Evolutionary conservation across 2,329 filamentous ascomycete species (phyloP).

Genomic region (Gnomoniopsis sp.): DNA sequence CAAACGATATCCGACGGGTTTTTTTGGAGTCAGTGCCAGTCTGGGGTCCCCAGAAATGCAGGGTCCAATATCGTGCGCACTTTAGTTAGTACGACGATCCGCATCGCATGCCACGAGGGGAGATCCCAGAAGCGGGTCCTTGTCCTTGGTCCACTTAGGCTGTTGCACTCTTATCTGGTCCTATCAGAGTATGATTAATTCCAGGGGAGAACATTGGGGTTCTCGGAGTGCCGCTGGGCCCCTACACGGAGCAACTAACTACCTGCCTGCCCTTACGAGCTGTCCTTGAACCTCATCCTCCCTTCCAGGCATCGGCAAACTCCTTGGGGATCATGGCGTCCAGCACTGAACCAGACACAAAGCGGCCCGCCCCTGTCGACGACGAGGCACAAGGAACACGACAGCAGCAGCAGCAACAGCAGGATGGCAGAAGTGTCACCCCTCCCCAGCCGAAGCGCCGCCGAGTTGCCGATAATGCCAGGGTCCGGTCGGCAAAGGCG

Average conservation of each 20-base stretch:
- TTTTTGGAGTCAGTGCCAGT: neutral
- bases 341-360: neutral
- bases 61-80: neutral
- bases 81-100: conserved; percentile 1
- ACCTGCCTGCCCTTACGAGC: too few species aligned
- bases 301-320: neutral
- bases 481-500: conserved; percentile 15
- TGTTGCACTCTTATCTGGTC: conserved; percentile 8
- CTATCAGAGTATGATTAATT: neutral
- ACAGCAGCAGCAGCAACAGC: neutral
- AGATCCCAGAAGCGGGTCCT: conserved; percentile 2
- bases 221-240: neutral
- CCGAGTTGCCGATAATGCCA: conserved; percentile 14
- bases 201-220: neutral
- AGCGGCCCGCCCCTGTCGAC: conserved; percentile 6
- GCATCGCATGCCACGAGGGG: conserved; percentile 17
- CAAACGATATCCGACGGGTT: neutral
- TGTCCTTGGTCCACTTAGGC: conserved; percentile 1
- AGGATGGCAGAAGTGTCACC: neutral
- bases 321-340: conserved; percentile 9
- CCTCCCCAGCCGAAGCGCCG: conserved; percentile 16
- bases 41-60: neutral
- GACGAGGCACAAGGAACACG: neutral
- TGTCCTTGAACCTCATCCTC: too few species aligned
- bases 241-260: neutral